A percentile compares a stretch with the other conserved stretches of the same genome.
These are phyloP conservation scores for Voacanga thouarsii DNA, from an alignment of 257 asterid species.

Conservation along the genomic window DNA sequence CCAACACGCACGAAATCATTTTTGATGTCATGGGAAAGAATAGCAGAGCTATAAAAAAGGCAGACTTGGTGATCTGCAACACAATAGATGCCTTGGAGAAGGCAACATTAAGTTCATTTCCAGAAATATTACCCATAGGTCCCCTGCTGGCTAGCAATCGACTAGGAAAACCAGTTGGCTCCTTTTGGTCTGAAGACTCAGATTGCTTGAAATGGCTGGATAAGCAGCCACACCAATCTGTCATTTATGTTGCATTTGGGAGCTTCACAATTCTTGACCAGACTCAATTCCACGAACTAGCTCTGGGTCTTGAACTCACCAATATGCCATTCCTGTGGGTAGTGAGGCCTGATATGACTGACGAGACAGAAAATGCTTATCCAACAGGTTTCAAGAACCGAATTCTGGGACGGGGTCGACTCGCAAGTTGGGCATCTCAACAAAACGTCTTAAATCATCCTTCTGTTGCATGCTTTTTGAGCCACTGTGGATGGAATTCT, in stretches of 20 bases:
- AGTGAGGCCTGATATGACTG: slow-evolving; percentile 29
- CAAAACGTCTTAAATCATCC: slow-evolving; percentile 46
- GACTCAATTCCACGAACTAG: slow-evolving; percentile 49
- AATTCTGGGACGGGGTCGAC: slow-evolving; percentile 23
- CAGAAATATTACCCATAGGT: slow-evolving; percentile 36
- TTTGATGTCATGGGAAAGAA: slow-evolving; percentile 18
- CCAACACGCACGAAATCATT: slow-evolving; percentile 19
- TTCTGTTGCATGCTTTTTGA: slow-evolving; percentile 47
- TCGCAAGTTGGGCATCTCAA: slow-evolving; percentile 55
- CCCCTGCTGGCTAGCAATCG: slow-evolving; percentile 52
- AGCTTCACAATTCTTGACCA: slow-evolving; percentile 45
- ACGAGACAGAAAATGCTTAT: slow-evolving; percentile 11
- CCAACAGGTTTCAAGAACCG: slow-evolving; percentile 47
- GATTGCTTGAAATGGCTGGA: slow-evolving; percentile 50
- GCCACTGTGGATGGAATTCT: slow-evolving; percentile 71
- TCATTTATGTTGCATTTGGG: slow-evolving; percentile 55
- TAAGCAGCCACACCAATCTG: slow-evolving; percentile 39
- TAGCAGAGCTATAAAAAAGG: slow-evolving; percentile 13
- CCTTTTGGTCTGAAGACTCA: slow-evolving; percentile 50
- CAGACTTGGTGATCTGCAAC: slow-evolving; percentile 49
- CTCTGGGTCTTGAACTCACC: slow-evolving; percentile 48
- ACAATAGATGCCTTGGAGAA: slow-evolving; percentile 44
- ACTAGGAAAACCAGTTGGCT: slow-evolving; percentile 39
- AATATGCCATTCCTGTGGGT: slow-evolving; percentile 56
- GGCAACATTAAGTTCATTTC: slow-evolving; percentile 30